These are phyloP conservation scores for Phellopilus nigrolimitatus DNA, from an alignment of 1,284 basidiomycete genomes.

Conservation along the genomic window DNA sequence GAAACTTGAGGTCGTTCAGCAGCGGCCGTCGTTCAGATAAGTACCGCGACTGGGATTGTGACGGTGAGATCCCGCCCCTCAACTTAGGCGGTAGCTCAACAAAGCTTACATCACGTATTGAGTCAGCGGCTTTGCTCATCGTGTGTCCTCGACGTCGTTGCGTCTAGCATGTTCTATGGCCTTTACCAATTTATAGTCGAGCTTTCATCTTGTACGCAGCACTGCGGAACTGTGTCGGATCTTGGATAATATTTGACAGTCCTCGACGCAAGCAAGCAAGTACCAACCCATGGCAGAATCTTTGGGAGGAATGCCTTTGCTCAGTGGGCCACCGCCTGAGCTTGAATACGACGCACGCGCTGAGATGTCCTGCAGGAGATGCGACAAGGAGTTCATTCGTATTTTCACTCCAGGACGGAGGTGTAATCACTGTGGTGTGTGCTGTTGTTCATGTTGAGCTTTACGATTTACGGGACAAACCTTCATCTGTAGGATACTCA, in stretches of 20 bases:
- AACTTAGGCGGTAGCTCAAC: too few species aligned
- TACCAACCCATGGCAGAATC: conserved; percentile 4
- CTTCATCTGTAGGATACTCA: conserved; percentile 46
- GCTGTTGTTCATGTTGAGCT: conserved; percentile 8
- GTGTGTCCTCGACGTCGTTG: too few species aligned
- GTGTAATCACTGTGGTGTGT: conserved; percentile 74
- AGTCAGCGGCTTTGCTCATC: too few species aligned
- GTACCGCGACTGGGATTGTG: too few species aligned
- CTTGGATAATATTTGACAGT: background rate
- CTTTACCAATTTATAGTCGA: background rate
- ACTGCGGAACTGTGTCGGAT: background rate
- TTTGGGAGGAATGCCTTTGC: conserved; percentile 53
- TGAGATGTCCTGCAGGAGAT: conserved; percentile 59
- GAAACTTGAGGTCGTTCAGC: too few species aligned
- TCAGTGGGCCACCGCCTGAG: conserved; percentile 56
- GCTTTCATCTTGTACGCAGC: background rate
- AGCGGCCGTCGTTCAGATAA: too few species aligned
- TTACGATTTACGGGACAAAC: conserved; percentile 4
- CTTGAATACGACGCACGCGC: conserved; percentile 31
- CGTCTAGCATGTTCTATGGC: conserved; percentile 11
- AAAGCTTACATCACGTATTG: too few species aligned
- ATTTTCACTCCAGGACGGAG: conserved; percentile 57
- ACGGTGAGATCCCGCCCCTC: too few species aligned
- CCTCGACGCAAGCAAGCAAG: background rate
- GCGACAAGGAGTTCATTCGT: conserved; percentile 68